A percentile compares a stretch with the other conserved stretches of the same genome.
Evolutionary conservation across 768 basidiomycete genomes (phyloP).

Genomic region (Amanita inopinata): DNA sequence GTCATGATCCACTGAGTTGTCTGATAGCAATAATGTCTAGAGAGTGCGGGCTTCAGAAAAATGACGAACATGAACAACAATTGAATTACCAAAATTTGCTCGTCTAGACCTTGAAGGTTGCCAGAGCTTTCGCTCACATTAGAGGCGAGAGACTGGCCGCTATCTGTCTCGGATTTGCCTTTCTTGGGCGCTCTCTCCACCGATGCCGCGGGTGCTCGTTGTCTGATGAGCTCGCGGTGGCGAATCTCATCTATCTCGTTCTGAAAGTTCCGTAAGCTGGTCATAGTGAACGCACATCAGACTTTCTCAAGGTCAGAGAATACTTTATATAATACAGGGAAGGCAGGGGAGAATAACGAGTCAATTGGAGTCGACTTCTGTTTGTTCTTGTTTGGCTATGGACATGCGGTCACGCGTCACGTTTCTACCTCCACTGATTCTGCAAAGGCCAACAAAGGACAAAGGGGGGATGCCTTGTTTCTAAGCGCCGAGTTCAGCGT

Average conservation of each 20-base stretch:
- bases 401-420: too few species aligned
- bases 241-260: slow-evolving; percentile 72
- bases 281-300: slow-evolving; percentile 24
- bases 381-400: background rate
- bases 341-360: background rate
- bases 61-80: slow-evolving; percentile 6
- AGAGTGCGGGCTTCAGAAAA: slow-evolving; percentile 7
- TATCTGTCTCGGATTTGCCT: slow-evolving; percentile 34
- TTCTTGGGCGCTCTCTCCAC: slow-evolving; percentile 27
- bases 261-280: slow-evolving; percentile 55
- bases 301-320: background rate
- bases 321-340: slow-evolving; percentile 9
- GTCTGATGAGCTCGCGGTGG: slow-evolving; percentile 54
- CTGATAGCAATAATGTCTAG: slow-evolving; percentile 38
- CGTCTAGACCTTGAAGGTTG: slow-evolving; percentile 40
- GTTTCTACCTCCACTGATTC: too few species aligned
- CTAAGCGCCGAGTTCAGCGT: too few species aligned
- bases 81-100: slow-evolving; percentile 40
- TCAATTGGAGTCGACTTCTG: background rate
- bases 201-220: slow-evolving; percentile 31
- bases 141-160: slow-evolving; percentile 4
- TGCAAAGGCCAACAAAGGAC: too few species aligned
- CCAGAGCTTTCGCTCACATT: slow-evolving; percentile 9
- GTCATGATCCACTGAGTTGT: slow-evolving; percentile 33
- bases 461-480: too few species aligned